phyloP scores from a whole-genome alignment of 495 filamentous ascomycete species.

The Penicillium ucsense region DNA sequence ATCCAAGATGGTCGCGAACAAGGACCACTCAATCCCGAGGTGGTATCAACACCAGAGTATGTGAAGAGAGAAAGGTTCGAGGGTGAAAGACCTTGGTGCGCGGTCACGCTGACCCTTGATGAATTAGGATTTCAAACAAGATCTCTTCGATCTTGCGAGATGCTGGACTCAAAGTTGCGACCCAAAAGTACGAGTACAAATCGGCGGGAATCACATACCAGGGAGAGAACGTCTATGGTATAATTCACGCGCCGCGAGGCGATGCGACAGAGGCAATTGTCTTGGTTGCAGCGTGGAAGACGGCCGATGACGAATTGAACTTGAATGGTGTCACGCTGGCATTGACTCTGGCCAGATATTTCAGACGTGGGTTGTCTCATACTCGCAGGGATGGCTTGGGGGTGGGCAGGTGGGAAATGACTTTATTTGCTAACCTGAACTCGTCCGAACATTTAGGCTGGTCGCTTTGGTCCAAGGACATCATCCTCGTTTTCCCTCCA shows the following conservation, averaged over 20 bases:
- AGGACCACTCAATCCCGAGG: slow-evolving; percentile 11
- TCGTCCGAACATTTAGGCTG: slow-evolving; percentile 45
- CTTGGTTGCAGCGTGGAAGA: slow-evolving; percentile 79
- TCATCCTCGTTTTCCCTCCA: slow-evolving; percentile 80
- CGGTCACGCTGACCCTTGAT: slow-evolving; percentile 1
- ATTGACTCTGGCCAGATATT: slow-evolving; percentile 82
- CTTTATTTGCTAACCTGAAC: no score
- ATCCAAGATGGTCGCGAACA: slow-evolving; percentile 12
- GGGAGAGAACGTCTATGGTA: slow-evolving; percentile 89
- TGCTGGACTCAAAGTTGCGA: slow-evolving; percentile 72
- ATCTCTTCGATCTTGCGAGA: slow-evolving; percentile 65
- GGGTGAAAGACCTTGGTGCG: neutral
- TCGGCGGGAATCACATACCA: slow-evolving; percentile 59
- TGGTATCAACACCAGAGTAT: slow-evolving; percentile 37
- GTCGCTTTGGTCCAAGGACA: slow-evolving; percentile 98
- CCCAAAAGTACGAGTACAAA: slow-evolving; percentile 74
- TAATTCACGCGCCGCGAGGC: slow-evolving; percentile 88
- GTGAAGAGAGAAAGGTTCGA: slow-evolving; percentile 6
- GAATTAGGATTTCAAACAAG: slow-evolving; percentile 51
- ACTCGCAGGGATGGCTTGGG: neutral
- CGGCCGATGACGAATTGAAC: slow-evolving; percentile 71
- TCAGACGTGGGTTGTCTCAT: slow-evolving; percentile 52
- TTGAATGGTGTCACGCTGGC: slow-evolving; percentile 77
- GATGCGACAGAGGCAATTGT: slow-evolving; percentile 99
- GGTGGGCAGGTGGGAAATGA: no score